phyloP scores from a whole-genome alignment of 2,329 filamentous ascomycete species.

The Talaromyces sp. region DNA sequence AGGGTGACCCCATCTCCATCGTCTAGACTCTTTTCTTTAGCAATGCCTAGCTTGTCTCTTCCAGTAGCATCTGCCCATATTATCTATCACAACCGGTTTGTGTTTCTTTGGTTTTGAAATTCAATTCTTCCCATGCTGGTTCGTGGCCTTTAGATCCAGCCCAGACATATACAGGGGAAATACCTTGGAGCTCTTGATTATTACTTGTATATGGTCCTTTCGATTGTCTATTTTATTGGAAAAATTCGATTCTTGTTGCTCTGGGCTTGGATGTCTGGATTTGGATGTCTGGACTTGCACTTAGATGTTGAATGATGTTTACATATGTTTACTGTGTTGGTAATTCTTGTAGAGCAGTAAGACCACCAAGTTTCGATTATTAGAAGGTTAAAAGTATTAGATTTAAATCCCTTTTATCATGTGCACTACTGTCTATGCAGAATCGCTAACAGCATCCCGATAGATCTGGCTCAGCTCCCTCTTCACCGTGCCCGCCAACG shows the following conservation, averaged over 20 bases:
- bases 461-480: background rate
- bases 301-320: background rate
- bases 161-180: background rate
- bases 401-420: too few relatives aligned
- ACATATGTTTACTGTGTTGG: background rate
- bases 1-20: constrained; percentile 22
- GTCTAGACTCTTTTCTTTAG: background rate
- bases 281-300: background rate
- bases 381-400: too few relatives aligned
- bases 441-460: background rate
- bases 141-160: background rate
- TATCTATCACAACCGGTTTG: background rate
- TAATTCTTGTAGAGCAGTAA: background rate
- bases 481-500: constrained; percentile 5
- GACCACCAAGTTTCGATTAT: too few relatives aligned
- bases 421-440: too few relatives aligned
- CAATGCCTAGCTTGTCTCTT: background rate
- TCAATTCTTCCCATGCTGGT: background rate
- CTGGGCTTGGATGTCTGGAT: background rate
- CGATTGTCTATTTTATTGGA: background rate
- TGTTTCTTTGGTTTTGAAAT: background rate
- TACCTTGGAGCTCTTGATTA: background rate
- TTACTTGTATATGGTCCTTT: background rate
- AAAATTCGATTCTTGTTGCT: background rate
- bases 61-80: background rate